A percentile compares a stretch with the other conserved stretches of the same genome.
These are phyloP conservation scores for Coriaria nepalensis DNA, from an alignment of 306 rosid species.

Conservation along the genomic window DNA sequence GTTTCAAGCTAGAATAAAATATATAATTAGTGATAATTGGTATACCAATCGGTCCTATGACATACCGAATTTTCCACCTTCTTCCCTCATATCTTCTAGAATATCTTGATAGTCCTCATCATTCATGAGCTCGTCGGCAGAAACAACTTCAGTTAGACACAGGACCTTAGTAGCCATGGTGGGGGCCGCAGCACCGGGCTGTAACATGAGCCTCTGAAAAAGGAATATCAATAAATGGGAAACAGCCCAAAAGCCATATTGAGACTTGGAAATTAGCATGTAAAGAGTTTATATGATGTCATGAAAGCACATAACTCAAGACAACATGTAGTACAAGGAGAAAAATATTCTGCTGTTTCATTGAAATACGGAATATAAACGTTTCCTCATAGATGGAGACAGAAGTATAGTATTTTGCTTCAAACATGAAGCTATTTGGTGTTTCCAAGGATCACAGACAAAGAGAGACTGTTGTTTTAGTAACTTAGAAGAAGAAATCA, in stretches of 20 bases:
- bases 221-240: background rate
- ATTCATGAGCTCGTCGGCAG: slow-evolving; percentile 80
- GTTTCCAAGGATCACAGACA: no score
- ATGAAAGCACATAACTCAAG: no score
- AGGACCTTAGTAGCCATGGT: slow-evolving; percentile 50
- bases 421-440: no score
- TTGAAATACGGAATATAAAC: no score
- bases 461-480: no score
- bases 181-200: slow-evolving; percentile 46
- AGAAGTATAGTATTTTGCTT: no score
- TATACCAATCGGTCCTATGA: background rate
- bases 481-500: no score
- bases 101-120: slow-evolving; percentile 87
- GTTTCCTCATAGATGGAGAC: no score
- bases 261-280: no score
- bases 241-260: background rate
- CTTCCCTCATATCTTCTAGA: slow-evolving; percentile 81
- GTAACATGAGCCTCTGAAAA: slow-evolving; percentile 75
- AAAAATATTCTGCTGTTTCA: no score
- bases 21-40: background rate
- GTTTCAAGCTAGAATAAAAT: slow-evolving; percentile 3
- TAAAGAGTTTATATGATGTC: no score
- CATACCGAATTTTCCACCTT: slow-evolving; percentile 85
- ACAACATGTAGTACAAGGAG: no score
- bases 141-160: slow-evolving; percentile 71